Evolutionary conservation across 768 basidiomycete species (phyloP).

Genomic region (Boletus patriciae): DNA sequence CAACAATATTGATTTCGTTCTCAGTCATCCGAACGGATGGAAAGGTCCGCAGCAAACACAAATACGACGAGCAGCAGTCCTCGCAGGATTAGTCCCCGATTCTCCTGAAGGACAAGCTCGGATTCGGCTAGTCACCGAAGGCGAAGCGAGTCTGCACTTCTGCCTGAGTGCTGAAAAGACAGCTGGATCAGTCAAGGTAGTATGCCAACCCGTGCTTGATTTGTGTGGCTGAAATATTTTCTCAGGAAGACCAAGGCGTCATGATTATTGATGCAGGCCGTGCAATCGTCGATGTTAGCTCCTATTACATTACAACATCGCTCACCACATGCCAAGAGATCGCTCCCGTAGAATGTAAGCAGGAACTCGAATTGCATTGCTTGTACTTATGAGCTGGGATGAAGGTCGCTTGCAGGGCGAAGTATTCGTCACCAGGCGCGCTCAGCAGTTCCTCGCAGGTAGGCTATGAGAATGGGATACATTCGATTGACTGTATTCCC

Average conservation of each 20-base stretch:
- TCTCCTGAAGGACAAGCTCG: conserved; percentile 37
- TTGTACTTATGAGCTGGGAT: conserved; percentile 1
- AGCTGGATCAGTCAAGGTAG: conserved; percentile 29
- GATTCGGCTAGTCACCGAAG: conserved; percentile 50
- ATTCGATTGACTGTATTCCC: not conserved
- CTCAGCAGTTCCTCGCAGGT: conserved; percentile 42
- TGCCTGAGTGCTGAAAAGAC: conserved; percentile 41
- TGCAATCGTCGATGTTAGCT: conserved; percentile 60
- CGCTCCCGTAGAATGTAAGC: conserved; percentile 44
- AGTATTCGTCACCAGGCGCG: conserved; percentile 49
- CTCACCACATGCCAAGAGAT: conserved; percentile 47
- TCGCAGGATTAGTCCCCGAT: conserved; percentile 41
- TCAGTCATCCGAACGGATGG: conserved; percentile 52
- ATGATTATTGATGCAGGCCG: conserved; percentile 63
- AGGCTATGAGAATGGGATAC: not conserved
- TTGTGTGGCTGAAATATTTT: not conserved
- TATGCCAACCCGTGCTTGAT: not conserved
- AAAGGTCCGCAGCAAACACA: conserved; percentile 44
- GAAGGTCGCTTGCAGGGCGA: conserved; percentile 52
- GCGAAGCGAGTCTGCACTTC: conserved; percentile 54
- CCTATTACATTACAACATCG: conserved; percentile 45
- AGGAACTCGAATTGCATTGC: not conserved
- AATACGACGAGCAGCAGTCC: conserved; percentile 44
- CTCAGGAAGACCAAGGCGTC: conserved; percentile 46
- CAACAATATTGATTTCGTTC: conserved; percentile 43